These are phyloP conservation scores for Ulmus americana DNA, from an alignment of 331 rosid species.

Conservation along the genomic window DNA sequence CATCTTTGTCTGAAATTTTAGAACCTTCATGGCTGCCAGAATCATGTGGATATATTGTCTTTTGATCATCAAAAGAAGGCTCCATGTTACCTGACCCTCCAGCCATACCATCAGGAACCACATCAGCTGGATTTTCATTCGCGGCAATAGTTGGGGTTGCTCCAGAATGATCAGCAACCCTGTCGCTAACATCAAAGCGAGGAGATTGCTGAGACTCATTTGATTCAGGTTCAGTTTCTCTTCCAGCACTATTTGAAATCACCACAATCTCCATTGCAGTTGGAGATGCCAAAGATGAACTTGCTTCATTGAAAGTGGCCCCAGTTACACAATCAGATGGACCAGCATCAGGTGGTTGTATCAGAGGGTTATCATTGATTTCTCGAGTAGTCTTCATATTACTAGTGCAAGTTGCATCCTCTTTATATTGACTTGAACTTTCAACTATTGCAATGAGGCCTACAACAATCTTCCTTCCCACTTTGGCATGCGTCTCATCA, in stretches of 20 bases:
- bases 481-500: conserved; percentile 24
- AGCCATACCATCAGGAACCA: conserved; percentile 20
- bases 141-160: conserved; percentile 23
- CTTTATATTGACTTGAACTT: conserved; percentile 29
- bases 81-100: conserved; percentile 22
- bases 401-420: conserved; percentile 20
- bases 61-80: conserved; percentile 19
- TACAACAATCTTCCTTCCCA: conserved; percentile 21
- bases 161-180: conserved; percentile 28
- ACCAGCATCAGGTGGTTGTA: conserved; percentile 26
- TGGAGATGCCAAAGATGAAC: conserved; percentile 27
- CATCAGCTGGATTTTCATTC: conserved; percentile 14
- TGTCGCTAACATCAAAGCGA: conserved; percentile 21
- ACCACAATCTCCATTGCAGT: conserved; percentile 22
- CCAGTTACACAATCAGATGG: conserved; percentile 10
- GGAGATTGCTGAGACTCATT: conserved; percentile 29
- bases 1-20: conserved; percentile 17
- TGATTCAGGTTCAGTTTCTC: conserved; percentile 28
- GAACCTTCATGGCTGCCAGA: conserved; percentile 18
- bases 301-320: conserved; percentile 21
- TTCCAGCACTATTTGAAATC: conserved; percentile 23
- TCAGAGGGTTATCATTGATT: conserved; percentile 28
- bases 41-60: conserved; percentile 21
- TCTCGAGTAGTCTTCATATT: conserved; percentile 28
- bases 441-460: conserved; percentile 30